Evolutionary conservation across 164 flowering plant species (phyloP).

Genomic region (Chimonanthus salicifolius): DNA sequence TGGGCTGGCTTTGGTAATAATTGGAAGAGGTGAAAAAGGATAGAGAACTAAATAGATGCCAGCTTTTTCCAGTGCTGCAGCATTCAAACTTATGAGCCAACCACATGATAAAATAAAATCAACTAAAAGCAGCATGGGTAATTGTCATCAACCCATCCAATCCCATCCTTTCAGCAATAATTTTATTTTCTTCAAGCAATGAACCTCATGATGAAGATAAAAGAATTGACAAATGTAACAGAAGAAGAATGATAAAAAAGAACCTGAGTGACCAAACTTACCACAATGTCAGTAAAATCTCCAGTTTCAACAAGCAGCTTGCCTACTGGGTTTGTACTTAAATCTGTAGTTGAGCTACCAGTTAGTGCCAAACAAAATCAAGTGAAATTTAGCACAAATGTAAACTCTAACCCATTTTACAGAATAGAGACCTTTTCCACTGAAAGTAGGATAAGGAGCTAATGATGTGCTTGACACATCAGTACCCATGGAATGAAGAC

Average conservation of each 20-base stretch:
- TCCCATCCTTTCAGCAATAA: constrained; percentile 10
- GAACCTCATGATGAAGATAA: constrained; percentile 30
- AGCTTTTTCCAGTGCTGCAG: neutral
- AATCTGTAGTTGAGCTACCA: neutral
- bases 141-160: constrained; percentile 5
- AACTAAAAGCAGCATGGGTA: constrained; percentile 45
- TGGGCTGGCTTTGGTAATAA: neutral
- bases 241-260: neutral
- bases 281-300: constrained; percentile 24
- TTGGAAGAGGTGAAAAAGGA: neutral
- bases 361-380: constrained; percentile 3
- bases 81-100: neutral
- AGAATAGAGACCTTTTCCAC: constrained; percentile 1
- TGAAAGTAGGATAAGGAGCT: constrained; percentile 38
- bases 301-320: constrained; percentile 52
- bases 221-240: neutral
- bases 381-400: neutral
- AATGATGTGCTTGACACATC: constrained; percentile 82
- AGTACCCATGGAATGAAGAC: constrained; percentile 46
- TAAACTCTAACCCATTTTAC: neutral
- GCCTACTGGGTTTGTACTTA: constrained; percentile 37
- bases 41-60: neutral
- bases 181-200: constrained; percentile 24
- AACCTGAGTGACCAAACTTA: constrained; percentile 12
- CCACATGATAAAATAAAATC: constrained; percentile 6